These are phyloP conservation scores for Vigna unguiculata DNA, from an alignment of 306 rosid genomes.

Conservation along the genomic window DNA sequence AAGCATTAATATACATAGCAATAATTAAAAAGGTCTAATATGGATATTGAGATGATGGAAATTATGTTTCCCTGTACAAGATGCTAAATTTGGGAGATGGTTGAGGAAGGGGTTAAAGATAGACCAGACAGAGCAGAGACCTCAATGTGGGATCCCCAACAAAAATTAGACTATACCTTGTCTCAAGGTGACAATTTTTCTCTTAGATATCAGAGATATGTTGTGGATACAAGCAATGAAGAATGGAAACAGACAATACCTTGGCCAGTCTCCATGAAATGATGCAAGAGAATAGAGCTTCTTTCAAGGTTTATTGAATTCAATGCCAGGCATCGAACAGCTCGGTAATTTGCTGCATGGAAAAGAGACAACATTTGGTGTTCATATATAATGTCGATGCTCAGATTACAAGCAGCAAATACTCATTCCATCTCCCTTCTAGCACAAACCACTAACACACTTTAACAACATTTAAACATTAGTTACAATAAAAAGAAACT, in stretches of 20 bases:
- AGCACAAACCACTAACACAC: conserved; percentile 10
- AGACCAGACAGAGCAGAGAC: conserved; percentile 3
- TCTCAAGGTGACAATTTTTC: conserved; percentile 14
- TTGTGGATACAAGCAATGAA: conserved; percentile 22
- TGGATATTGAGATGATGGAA: conserved; percentile 18
- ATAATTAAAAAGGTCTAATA: not conserved
- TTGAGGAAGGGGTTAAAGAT: not conserved
- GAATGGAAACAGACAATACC: conserved; percentile 58
- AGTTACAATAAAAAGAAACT: not conserved
- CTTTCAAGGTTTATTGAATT: conserved; percentile 83
- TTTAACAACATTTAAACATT: conserved; percentile 11
- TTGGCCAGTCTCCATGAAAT: conserved; percentile 72
- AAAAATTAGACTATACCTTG: not conserved
- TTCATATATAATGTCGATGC: conserved; percentile 3
- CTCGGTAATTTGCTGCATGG: conserved; percentile 83
- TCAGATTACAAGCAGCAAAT: conserved; percentile 11
- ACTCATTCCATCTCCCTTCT: conserved; percentile 12
- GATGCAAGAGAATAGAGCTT: conserved; percentile 76
- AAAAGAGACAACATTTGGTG: conserved; percentile 12
- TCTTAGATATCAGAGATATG: not conserved
- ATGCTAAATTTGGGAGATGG: not conserved
- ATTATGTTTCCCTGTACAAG: conserved; percentile 18
- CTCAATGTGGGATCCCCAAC: not conserved
- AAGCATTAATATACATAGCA: conserved; percentile 44
- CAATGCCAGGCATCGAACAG: conserved; percentile 84